phyloP scores from a whole-genome alignment of 441 rosid species.

The Daphne laureola region DNA sequence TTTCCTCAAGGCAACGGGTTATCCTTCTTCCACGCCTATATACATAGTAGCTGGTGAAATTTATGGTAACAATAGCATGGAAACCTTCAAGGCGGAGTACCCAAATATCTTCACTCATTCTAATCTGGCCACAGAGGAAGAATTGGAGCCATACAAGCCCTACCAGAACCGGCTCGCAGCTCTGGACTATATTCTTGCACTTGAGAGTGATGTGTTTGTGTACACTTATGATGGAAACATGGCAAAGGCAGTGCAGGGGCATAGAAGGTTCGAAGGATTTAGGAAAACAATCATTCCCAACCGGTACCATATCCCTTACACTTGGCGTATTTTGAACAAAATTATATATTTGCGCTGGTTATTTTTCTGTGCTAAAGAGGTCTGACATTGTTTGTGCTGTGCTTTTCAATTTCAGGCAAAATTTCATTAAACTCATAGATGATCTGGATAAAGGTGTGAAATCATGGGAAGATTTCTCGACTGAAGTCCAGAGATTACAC shows the following conservation, averaged over 20 bases:
- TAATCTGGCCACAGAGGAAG: constrained; percentile 67
- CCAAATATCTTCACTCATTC: constrained; percentile 77
- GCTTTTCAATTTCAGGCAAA: constrained; percentile 40
- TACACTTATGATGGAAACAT: constrained; percentile 89
- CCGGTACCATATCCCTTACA: constrained; percentile 30
- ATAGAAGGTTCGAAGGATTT: constrained; percentile 78
- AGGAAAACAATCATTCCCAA: constrained; percentile 82
- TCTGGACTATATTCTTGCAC: constrained; percentile 78
- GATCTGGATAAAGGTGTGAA: constrained; percentile 50
- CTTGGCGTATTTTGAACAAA: neutral
- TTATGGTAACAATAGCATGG: constrained; percentile 75
- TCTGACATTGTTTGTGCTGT: neutral
- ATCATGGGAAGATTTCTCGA: constrained; percentile 72
- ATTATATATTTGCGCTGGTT: neutral
- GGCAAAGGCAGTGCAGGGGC: constrained; percentile 99
- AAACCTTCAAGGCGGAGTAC: constrained; percentile 58
- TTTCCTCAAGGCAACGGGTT: constrained; percentile 90
- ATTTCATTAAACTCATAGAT: constrained; percentile 63
- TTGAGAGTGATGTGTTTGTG: constrained; percentile 84
- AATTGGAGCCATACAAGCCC: constrained; percentile 54
- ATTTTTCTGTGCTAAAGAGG: neutral
- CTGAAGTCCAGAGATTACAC: constrained; percentile 53
- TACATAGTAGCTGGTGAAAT: constrained; percentile 88
- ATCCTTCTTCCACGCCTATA: constrained; percentile 67
- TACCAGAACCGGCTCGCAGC: constrained; percentile 95